Percentiles rank a stretch among this genome's conserved stretches.
phyloP scores from a whole-genome alignment of 1,139 yeast species.

The Yarrowia galli region DNA sequence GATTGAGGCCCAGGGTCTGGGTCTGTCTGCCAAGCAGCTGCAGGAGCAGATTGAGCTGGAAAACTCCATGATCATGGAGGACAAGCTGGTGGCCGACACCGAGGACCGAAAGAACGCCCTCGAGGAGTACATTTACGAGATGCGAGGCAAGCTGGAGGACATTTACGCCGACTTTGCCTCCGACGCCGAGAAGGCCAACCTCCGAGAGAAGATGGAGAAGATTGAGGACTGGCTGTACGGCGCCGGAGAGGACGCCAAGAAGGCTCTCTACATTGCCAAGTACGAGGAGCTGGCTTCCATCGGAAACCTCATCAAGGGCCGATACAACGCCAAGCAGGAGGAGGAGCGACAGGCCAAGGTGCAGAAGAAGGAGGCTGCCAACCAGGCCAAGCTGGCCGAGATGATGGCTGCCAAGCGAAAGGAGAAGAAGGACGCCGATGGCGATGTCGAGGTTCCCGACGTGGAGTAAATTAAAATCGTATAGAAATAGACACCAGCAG shows the following conservation, averaged over 20 bases:
- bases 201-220: conserved; percentile 74
- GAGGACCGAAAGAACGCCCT: conserved; percentile 98
- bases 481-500: conserved; percentile 37
- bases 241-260: conserved; percentile 94
- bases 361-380: conserved; percentile 87
- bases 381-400: conserved; percentile 84
- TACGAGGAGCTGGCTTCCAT: conserved; percentile 95
- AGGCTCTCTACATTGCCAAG: conserved; percentile 97
- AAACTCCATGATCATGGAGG: conserved; percentile 82
- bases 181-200: conserved; percentile 85
- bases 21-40: conserved; percentile 67
- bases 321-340: conserved; percentile 93
- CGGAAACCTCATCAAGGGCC: conserved; percentile 95
- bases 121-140: conserved; percentile 97
- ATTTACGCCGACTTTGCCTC: conserved; percentile 87
- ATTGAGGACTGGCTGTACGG: conserved; percentile 99
- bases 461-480: conserved; percentile 39
- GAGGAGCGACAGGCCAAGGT: conserved; percentile 91
- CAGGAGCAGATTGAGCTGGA: conserved; percentile 78
- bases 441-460: conserved; percentile 37
- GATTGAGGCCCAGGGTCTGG: conserved; percentile 66
- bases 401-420: conserved; percentile 83
- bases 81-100: conserved; percentile 96
- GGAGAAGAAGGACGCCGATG: conserved; percentile 45
- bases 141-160: conserved; percentile 96